These are phyloP conservation scores for Pulveroboletus sp. DNA, from an alignment of 768 basidiomycete genomes.

Conservation along the genomic window DNA sequence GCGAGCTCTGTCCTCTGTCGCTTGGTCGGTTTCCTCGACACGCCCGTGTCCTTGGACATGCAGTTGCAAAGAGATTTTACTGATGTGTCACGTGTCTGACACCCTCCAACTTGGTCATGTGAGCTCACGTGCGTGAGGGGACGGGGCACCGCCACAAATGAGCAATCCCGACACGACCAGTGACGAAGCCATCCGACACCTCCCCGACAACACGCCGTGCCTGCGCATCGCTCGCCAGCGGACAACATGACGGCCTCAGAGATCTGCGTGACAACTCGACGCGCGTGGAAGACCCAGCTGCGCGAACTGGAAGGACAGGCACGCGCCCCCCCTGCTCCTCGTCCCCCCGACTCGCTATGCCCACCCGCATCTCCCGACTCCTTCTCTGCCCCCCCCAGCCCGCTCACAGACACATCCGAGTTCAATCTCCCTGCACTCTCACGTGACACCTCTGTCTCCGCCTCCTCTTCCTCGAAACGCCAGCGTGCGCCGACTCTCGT, in stretches of 20 bases:
- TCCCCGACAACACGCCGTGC: neutral
- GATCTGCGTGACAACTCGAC: constrained; percentile 28
- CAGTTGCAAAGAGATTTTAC: too few species aligned
- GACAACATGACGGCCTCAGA: constrained; percentile 15
- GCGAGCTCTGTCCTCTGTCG: too few species aligned
- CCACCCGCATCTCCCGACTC: constrained; percentile 19
- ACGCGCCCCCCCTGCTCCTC: neutral
- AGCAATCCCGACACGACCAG: neutral
- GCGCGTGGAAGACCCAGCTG: constrained; percentile 25
- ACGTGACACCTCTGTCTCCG: constrained; percentile 19
- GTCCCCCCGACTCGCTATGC: neutral
- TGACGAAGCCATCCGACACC: neutral
- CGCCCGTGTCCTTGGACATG: too few species aligned
- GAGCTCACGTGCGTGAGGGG: constrained; percentile 11
- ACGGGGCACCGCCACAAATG: constrained; percentile 21
- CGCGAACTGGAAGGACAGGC: constrained; percentile 8
- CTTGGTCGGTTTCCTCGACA: too few species aligned
- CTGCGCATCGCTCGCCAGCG: neutral
- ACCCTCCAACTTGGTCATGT: neutral
- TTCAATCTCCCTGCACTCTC: constrained; percentile 12
- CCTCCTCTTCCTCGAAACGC: constrained; percentile 25
- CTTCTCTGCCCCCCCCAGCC: constrained; percentile 16
- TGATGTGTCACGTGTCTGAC: too few species aligned
- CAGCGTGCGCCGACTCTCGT: constrained; percentile 13
- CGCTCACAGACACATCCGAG: constrained; percentile 22